Evolutionary conservation across 306 rosid genomes (phyloP).

Genomic region (Fagus crenata): DNA sequence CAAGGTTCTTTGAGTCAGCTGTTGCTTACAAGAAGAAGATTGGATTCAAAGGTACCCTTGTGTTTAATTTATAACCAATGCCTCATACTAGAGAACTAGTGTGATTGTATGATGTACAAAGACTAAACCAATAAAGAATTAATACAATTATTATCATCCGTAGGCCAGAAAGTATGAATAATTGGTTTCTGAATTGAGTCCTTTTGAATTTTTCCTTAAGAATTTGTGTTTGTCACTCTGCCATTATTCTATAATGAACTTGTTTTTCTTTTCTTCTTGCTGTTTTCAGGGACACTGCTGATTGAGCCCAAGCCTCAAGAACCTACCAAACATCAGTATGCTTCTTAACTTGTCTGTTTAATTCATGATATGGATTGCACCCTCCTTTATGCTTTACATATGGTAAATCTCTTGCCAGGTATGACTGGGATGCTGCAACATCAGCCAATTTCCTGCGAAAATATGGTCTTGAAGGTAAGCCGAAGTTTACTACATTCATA

Average conservation of each 20-base stretch:
- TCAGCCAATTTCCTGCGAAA: constrained; percentile 83
- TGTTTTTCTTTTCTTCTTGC: constrained; percentile 2
- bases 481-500: background rate
- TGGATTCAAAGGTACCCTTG: constrained; percentile 74
- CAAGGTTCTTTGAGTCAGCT: constrained; percentile 83
- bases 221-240: background rate
- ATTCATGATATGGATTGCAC: constrained; percentile 15
- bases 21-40: constrained; percentile 88
- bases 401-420: constrained; percentile 47
- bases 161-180: background rate
- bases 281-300: constrained; percentile 69
- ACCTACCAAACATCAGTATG: constrained; percentile 94
- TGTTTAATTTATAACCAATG: constrained; percentile 9
- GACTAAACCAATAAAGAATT: constrained; percentile 1
- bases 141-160: background rate
- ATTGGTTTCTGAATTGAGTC: background rate
- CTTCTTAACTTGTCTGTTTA: constrained; percentile 22
- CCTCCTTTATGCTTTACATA: background rate
- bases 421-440: constrained; percentile 99
- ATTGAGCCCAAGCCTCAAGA: constrained; percentile 99
- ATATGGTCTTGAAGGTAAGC: constrained; percentile 69
- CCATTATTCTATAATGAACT: constrained; percentile 4
- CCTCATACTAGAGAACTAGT: constrained; percentile 6
- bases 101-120: constrained; percentile 12
- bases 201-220: background rate